phyloP scores from a whole-genome alignment of 768 basidiomycete species.

The Psilocybe cubensis region DNA sequence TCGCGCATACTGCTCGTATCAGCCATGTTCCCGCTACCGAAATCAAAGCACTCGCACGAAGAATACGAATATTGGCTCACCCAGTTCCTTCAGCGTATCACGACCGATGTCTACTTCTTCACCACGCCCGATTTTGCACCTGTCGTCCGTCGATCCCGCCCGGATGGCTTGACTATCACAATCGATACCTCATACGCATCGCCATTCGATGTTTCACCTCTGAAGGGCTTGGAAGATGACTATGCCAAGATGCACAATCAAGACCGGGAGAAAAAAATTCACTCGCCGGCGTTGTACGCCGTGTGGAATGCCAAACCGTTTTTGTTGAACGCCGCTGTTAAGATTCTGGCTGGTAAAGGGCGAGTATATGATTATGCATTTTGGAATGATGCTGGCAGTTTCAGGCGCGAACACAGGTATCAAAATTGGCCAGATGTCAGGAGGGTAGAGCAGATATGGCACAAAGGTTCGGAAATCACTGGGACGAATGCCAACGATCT shows the following conservation, averaged over 20 bases:
- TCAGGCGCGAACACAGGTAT: slow-evolving; percentile 47
- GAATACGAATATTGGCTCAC: slow-evolving; percentile 50
- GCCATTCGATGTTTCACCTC: slow-evolving; percentile 52
- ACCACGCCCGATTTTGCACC: slow-evolving; percentile 43
- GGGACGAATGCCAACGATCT: slow-evolving; percentile 41
- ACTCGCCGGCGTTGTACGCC: slow-evolving; percentile 55
- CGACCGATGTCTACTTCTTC: slow-evolving; percentile 59
- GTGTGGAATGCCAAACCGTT: slow-evolving; percentile 61
- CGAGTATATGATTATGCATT: slow-evolving; percentile 55
- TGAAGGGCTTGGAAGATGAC: slow-evolving; percentile 30
- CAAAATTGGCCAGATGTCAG: slow-evolving; percentile 48
- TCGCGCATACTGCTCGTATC: slow-evolving; percentile 53
- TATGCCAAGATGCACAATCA: slow-evolving; percentile 46
- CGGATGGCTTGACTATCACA: slow-evolving; percentile 34
- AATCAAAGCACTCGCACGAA: slow-evolving; percentile 50
- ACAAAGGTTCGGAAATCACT: slow-evolving; percentile 32
- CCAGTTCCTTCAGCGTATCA: slow-evolving; percentile 45
- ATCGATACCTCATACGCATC: slow-evolving; percentile 49
- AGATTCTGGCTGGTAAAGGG: slow-evolving; percentile 24
- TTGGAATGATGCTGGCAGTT: slow-evolving; percentile 62
- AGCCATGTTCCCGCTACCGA: slow-evolving; percentile 54
- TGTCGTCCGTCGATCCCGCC: slow-evolving; percentile 33
- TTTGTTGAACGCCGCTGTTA: slow-evolving; percentile 46
- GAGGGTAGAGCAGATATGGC: slow-evolving; percentile 44
- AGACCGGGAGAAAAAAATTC: slow-evolving; percentile 46